Conservation (phyloP, 306 rosid species). For the Carpinus fangiana region DNA sequence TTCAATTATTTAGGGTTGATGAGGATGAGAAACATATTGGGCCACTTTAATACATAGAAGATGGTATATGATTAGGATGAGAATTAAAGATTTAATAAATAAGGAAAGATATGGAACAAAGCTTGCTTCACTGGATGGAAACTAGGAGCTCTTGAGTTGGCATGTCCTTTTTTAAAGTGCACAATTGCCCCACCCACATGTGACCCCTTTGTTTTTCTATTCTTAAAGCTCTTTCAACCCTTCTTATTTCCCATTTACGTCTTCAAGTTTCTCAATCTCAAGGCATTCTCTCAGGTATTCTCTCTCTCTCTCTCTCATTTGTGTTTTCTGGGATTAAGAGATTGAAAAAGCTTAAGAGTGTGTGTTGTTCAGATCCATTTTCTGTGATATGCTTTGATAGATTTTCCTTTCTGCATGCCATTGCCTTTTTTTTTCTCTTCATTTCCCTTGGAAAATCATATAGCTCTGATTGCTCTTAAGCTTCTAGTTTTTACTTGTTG, state of each 20-base stretch:
- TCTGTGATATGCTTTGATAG: background rate
- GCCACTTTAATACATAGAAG: conserved; percentile 10
- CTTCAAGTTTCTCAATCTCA: conserved; percentile 38
- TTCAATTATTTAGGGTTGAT: background rate
- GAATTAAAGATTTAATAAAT: conserved; percentile 23
- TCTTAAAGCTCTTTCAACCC: conserved; percentile 25
- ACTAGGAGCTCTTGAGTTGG: conserved; percentile 62
- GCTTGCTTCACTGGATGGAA: conserved; percentile 69
- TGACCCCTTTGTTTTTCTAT: conserved; percentile 33
- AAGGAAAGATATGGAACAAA: conserved; percentile 41
- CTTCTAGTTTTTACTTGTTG: background rate
- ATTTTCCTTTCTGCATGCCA: background rate
- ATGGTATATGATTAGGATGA: conserved; percentile 35
- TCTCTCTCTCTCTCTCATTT: background rate
- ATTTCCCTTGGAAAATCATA: background rate
- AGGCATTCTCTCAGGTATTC: conserved; percentile 44
- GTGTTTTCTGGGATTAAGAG: conserved; percentile 3
- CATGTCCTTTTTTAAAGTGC: conserved; percentile 40
- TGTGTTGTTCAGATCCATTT: background rate
- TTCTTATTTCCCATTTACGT: conserved; percentile 29
- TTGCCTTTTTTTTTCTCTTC: background rate
- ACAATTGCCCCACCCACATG: conserved; percentile 34
- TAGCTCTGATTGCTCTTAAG: background rate
- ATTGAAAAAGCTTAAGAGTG: background rate
- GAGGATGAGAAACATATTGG: background rate